Percentiles rank a stretch among this genome's conserved stretches.
Conservation (phyloP, 305 asterid genomes). For the Solanum hybrid region DNA sequence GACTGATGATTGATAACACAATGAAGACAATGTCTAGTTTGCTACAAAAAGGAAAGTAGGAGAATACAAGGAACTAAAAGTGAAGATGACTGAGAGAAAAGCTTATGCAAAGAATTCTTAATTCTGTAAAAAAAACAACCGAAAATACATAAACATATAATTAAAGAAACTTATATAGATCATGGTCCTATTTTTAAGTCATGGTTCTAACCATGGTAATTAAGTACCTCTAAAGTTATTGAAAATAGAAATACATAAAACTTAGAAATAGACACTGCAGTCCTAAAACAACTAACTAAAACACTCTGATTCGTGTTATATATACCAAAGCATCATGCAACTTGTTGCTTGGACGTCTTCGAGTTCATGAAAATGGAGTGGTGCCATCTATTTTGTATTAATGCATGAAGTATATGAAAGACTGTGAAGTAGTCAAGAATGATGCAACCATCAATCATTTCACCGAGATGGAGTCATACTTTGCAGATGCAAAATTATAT, state of each 20-base stretch:
- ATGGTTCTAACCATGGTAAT: background rate
- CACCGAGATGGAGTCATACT: background rate
- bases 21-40: background rate
- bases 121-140: no score
- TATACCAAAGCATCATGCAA: background rate
- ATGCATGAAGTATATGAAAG: background rate
- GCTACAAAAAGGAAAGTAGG: background rate
- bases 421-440: background rate
- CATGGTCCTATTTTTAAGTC: background rate
- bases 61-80: background rate
- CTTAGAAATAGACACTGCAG: background rate
- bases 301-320: background rate
- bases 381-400: background rate
- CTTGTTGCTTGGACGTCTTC: background rate
- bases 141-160: no score
- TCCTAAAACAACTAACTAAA: background rate
- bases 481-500: background rate
- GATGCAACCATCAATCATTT: background rate
- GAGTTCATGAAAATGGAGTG: background rate
- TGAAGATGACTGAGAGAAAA: background rate
- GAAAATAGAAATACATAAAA: no score
- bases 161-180: background rate
- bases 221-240: background rate
- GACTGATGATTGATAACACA: background rate
- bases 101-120: background rate